phyloP scores from a whole-genome alignment of 202 grass and related monocot genomes.

The Panicum virgatum region DNA sequence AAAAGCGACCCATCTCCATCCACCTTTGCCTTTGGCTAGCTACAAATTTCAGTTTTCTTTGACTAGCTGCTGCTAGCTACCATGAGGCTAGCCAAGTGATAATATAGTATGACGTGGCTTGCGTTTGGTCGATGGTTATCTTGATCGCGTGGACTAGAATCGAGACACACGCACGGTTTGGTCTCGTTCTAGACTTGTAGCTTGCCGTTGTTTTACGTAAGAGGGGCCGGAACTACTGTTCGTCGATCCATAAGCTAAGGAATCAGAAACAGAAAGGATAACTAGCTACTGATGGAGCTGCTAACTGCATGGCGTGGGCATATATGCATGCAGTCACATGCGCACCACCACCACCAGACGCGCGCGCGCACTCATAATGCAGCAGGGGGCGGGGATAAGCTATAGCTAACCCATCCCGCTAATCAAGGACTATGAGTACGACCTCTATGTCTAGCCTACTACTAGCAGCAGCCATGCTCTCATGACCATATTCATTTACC shows the following conservation, averaged over 20 bases:
- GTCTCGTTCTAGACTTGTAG: background rate
- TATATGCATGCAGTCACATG: conserved; percentile 24
- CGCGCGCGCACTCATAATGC: conserved; percentile 13
- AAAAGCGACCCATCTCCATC: background rate
- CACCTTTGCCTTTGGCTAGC: background rate
- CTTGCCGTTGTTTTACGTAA: background rate
- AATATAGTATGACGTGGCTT: background rate
- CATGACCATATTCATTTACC: background rate
- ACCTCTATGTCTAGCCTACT: conserved; percentile 15
- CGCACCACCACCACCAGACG: conserved; percentile 39
- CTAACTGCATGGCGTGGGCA: background rate
- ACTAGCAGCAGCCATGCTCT: conserved; percentile 2
- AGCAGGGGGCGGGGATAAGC: background rate
- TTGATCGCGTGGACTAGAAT: background rate
- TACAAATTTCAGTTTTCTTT: background rate
- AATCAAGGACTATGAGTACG: conserved; percentile 44
- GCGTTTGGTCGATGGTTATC: background rate
- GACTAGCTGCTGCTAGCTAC: background rate
- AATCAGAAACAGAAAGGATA: background rate
- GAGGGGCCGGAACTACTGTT: too few relatives aligned
- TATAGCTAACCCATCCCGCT: conserved; percentile 13
- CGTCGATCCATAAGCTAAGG: background rate
- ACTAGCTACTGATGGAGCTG: background rate
- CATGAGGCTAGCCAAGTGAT: too few relatives aligned
- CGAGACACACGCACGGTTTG: background rate